Evolutionary conservation across 2,329 filamentous ascomycete species (phyloP).

Genomic region (Acarospora socialis): DNA sequence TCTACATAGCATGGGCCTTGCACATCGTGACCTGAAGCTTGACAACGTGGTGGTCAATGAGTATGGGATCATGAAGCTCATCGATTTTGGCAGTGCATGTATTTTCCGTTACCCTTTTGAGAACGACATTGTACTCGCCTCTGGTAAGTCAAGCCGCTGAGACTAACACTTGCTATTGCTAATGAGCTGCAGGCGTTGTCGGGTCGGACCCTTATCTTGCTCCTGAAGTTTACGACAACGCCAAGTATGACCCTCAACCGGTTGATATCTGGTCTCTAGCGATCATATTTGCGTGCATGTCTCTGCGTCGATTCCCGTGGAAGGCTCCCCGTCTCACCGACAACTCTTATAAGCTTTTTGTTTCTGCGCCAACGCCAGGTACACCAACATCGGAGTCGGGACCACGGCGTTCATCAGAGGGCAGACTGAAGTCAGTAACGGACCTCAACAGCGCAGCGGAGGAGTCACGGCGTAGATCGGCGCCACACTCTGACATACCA

Average conservation of each 20-base stretch:
- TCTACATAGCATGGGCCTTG: constrained; percentile 84
- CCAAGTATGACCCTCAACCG: constrained; percentile 84
- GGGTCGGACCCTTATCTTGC: constrained; percentile 92
- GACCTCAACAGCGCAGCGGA: constrained; percentile 5
- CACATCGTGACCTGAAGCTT: constrained; percentile 87
- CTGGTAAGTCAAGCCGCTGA: constrained; percentile 53
- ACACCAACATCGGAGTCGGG: constrained; percentile 30
- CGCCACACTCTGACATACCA: constrained; percentile 6
- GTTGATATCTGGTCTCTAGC: constrained; percentile 97
- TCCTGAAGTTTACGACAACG: constrained; percentile 87
- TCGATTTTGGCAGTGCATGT: constrained; percentile 94
- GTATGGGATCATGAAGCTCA: constrained; percentile 96
- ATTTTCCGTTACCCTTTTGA: constrained; percentile 98
- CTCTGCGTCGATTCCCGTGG: constrained; percentile 86
- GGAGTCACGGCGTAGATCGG: constrained; percentile 9
- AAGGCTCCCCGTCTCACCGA: constrained; percentile 84
- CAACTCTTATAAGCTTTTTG: constrained; percentile 89
- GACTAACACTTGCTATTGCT: too few species aligned
- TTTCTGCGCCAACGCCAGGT: constrained; percentile 67
- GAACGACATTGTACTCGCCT: constrained; percentile 65
- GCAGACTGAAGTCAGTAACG: constrained; percentile 10
- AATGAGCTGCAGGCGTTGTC: constrained; percentile 45
- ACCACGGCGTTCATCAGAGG: constrained; percentile 16
- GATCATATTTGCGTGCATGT: constrained; percentile 99
- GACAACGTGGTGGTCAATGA: constrained; percentile 98